Conservation (phyloP, 306 rosid species). For the Prunus mongolica region DNA sequence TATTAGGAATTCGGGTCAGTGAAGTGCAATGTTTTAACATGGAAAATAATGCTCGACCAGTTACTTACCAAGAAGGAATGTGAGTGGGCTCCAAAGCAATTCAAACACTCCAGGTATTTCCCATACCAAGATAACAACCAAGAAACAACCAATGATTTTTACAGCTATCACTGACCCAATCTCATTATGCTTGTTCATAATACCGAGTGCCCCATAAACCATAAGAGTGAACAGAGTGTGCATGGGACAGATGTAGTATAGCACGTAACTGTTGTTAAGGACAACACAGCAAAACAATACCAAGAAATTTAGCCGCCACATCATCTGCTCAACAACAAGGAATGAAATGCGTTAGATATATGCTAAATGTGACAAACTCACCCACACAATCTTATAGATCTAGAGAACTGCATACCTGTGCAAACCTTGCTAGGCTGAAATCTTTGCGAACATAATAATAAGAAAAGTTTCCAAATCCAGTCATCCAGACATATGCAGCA, state of each 20-base stretch:
- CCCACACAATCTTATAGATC: slow-evolving; percentile 20
- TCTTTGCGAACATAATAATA: slow-evolving; percentile 93
- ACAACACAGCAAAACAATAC: slow-evolving; percentile 72
- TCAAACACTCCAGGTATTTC: slow-evolving; percentile 97
- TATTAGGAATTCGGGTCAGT: slow-evolving; percentile 23
- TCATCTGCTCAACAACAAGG: slow-evolving; percentile 69
- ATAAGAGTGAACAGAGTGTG: slow-evolving; percentile 94
- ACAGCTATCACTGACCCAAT: slow-evolving; percentile 62
- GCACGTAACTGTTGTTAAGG: slow-evolving; percentile 88
- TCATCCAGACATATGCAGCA: slow-evolving; percentile 98
- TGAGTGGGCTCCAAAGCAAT: slow-evolving; percentile 75
- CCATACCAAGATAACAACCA: slow-evolving; percentile 81
- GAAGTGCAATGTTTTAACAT: slow-evolving; percentile 21
- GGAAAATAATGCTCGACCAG: slow-evolving; percentile 18
- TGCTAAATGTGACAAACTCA: not conserved
- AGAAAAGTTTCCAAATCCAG: slow-evolving; percentile 96
- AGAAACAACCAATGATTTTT: slow-evolving; percentile 66
- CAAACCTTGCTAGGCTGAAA: slow-evolving; percentile 84
- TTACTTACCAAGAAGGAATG: slow-evolving; percentile 78
- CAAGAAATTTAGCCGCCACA: slow-evolving; percentile 99
- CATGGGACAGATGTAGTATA: slow-evolving; percentile 98
- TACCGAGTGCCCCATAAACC: slow-evolving; percentile 87
- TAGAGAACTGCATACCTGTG: slow-evolving; percentile 56
- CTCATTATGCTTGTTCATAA: slow-evolving; percentile 81
- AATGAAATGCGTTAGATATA: slow-evolving; percentile 9